Base-by-base conservation (phyloP, 2,329 filamentous ascomycete genomes). In the Verticillium isaacii region DNA sequence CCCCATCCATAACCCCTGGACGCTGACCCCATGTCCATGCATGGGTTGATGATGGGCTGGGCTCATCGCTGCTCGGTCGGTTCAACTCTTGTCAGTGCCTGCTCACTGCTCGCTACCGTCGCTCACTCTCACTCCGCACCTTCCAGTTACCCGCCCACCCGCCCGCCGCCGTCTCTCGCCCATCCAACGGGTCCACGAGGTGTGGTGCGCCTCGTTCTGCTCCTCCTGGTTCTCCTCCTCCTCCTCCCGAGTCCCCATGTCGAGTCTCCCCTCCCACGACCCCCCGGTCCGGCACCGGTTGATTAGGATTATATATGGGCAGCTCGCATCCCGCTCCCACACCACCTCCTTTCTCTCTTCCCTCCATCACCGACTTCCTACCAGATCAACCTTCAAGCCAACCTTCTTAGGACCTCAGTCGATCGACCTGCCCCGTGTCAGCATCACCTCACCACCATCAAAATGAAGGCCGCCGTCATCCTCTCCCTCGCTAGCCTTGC, bases 391-490 rank as follows among this genome's bases (percentile, higher is more conserved):
- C 61, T 55, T 63, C 61, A 60, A 61, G 61, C 60, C 61, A 60
- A 63, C 59, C 58, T 58, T 63, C 65, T 60, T 62, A 62, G 59
- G 61, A 65, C 61, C 56, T 63, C 62, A 64, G 60, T 63, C 62
- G 64, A 65, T 61, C 60, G 65, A 65, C 65, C 61, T 59, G 55
- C 32, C 41, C 58, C 50, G 50, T 34, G 54, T 56, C 32, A 56
- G 25, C 54, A 56, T 32, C 25, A 32, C 54, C 25, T 45, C 41
- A 54, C 59, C 50, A 61, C 63, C 60, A 64, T 69, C 71, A 76
- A 70, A 57, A 79, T 80, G 78, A 79, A 80, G 74, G 68, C 73
- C 70, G 67, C 72, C 67, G 68, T 72, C 64, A 66, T 75, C 66
- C 72, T 78, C 56, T 74, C 73, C 56, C 67, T 78, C 61, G 73